Base-by-base conservation (phyloP, 78 protist genomes). In the Trichosphaerium sp. region DNA sequence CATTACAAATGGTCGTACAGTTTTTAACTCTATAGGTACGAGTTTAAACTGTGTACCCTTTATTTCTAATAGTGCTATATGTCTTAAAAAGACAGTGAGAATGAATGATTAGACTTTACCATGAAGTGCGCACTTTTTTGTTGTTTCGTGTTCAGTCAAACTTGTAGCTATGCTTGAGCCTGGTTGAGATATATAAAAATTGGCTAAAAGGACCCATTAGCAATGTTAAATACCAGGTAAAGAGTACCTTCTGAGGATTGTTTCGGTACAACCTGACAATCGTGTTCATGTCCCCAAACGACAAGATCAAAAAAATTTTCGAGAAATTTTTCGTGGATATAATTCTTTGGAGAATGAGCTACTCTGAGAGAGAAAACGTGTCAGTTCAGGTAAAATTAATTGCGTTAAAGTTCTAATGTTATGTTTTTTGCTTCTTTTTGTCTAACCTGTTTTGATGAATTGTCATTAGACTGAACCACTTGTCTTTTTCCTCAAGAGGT, bases 201-300 rank as follows among this genome's bases (percentile, higher is more conserved):
- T 64, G 12, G 75, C 74, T 4, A 15, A 8, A 21, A 21, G 38
- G 43, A 8, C 8, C 35, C 26, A 67, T 34, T 37, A 6, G 18
- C 15, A 32, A 21, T 60, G 44, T 3, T 7, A 23, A 74, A 37
- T 5, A 39, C n/a, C n/a, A n/a, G n/a, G n/a, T 4, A 57, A 57
- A 37, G 26, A 3, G 21, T 21, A 15, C 6, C 26, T 57, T 28
- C 8, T 72, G 79, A 23, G 91, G 91, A 15, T 66, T 51, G 56
- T 76, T 63, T 11, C 57, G 39, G n/a, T n/a, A n/a, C n/a, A n/a
- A n/a, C n/a, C n/a, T n/a, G n/a, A 66, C 94, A 80, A 64, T 91
- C 93, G 49, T 92, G 98, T 83, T 94, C 98, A 56, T 91, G 96
- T 1, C 97, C 99, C 99, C 99, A 96, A 2, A 95, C 0, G 21